Base-by-base conservation (phyloP, 129 eudicot genomes). In the Chrysanthemum makinoi region DNA sequence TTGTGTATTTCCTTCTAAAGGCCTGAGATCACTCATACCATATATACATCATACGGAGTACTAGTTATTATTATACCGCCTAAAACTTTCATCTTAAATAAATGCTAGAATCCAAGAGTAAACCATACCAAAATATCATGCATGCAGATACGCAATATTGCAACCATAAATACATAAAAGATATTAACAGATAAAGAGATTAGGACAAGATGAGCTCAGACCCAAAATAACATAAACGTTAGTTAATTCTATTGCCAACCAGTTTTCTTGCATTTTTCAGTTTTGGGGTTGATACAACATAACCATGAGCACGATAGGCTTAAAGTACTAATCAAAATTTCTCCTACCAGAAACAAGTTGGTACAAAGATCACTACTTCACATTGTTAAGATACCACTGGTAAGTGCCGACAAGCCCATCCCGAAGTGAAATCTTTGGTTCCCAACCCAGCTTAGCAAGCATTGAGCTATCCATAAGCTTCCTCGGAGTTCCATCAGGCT, bases 401-500 rank as follows among this genome's bases (percentile, higher is more conserved):
- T 95, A 95, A 15, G 99, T 95, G 65, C 82, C 96, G 9, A 76
- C 86, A 46, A 95, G 89, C n/a, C 99, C 99, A 48, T 95, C 99
- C 62, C 80, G 75, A 10, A 95, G 86, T 1, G 91, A 84, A 71
- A 90, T 80, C 86, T 90, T 88, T 0, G 99, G 89, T 58, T 74
- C 77, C 99, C 99, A 95, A 47, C 99, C 99, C 79, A 95, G 68
- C 13, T 62, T 77, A 28, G 72, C 84, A 20, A 95, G 87, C 63
- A 68, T 84, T 0, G 97, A 87, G 73, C 89, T 88, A 75, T 95
- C 97, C 97, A 95, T 95, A 65, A 95, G 92, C 89, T 95, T 95
- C 84, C 99, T 90, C 0, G 99, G 99, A 8, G 99, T 95, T 6
- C 99, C 99, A 83, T 95, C 96, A 2, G 99, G 99, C 77, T 90